Evolutionary conservation across 805 yeast genomes (phyloP), one percentile per base, ranked within the genome.

Genomic region (Scheffersomyces spartinae): DNA sequence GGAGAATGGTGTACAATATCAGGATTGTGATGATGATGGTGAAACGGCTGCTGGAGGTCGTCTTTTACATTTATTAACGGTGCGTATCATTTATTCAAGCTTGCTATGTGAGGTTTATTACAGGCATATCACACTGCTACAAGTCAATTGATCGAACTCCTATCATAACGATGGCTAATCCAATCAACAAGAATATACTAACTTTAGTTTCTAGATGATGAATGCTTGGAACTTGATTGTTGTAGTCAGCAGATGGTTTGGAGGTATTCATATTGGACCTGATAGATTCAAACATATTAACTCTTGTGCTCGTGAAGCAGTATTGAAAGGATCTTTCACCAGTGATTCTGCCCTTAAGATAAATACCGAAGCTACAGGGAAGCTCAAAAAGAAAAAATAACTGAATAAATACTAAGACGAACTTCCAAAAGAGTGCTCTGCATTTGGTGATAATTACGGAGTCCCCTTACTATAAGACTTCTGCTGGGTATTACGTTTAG

Each of bases 11-110:
- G 67, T 72, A 0, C 61, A 66, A 18, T 67, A 63, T 24, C 91
- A 82, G 40, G 96, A 91, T 40, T 85, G 82, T 39, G 96, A 91
- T 43, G 97, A 91, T 47, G 98, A 88, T 45, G 98, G 98, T 3
- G 98, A 91, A 45, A 67, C 93, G 0, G 97, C 97, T 1, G 95
- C 97, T 1, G 98, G 98, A 7, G 73, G 86, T 4, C 58, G 95
- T 30, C 55, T 86, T 63, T 50, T 85, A 26, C 95, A 84, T 55
- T 50, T 86, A 24, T 52, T 86, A 36, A 71, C 81, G 18, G 68
- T 72, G 36, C 26, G 68, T 53, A 29, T 31, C 14, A 10, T 21
- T 10, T 26, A 20, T 24, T 16, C 15, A 23, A 21, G 15, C 12
- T 20, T 6, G n/a, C n/a, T n/a, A n/a, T n/a, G n/a, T n/a, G n/a